Percentiles rank a stretch among this genome's conserved stretches.
phyloP scores from a whole-genome alignment of 108 stramenopile species.

The Conticribra weissflogii region DNA sequence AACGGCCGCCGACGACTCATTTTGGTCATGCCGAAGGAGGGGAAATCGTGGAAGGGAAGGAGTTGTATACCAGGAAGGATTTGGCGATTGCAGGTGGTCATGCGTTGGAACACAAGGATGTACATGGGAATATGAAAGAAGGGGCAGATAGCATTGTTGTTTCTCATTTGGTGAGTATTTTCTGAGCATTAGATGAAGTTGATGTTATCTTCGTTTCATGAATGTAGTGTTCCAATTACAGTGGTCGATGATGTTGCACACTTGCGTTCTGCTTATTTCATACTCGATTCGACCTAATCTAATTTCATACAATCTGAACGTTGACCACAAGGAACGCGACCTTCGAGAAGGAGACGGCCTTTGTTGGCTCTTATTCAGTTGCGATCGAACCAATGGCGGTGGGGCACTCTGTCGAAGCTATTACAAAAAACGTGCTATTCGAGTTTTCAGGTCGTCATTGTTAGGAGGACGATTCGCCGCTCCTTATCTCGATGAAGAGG shows the following conservation, averaged over 20 bases:
- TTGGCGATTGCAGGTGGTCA: constrained; percentile 42
- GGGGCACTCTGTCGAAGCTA: constrained; percentile 49
- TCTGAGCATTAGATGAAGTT: not conserved
- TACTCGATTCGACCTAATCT: too few relatives aligned
- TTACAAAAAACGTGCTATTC: constrained; percentile 47
- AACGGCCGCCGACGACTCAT: constrained; percentile 5
- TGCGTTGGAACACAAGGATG: constrained; percentile 44
- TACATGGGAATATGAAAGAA: constrained; percentile 56
- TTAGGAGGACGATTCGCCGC: constrained; percentile 45
- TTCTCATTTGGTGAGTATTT: constrained; percentile 44
- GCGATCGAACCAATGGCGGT: constrained; percentile 50
- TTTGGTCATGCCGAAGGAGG: constrained; percentile 47
- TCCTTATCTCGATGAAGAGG: constrained; percentile 42
- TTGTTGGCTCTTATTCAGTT: constrained; percentile 44
- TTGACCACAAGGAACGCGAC: constrained; percentile 55
- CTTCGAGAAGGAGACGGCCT: constrained; percentile 53
- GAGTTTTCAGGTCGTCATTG: constrained; percentile 52
- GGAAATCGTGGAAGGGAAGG: constrained; percentile 54
- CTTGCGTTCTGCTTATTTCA: not conserved
- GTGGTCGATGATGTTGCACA: not conserved
- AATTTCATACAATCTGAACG: too few relatives aligned
- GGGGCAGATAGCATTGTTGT: constrained; percentile 64
- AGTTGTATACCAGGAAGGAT: constrained; percentile 47
- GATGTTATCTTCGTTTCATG: not conserved
- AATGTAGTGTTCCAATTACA: not conserved